A percentile compares a stretch with the other conserved stretches of the same genome.
phyloP scores from a whole-genome alignment of 2,329 filamentous ascomycete species.

The Penicillium brasilianum region DNA sequence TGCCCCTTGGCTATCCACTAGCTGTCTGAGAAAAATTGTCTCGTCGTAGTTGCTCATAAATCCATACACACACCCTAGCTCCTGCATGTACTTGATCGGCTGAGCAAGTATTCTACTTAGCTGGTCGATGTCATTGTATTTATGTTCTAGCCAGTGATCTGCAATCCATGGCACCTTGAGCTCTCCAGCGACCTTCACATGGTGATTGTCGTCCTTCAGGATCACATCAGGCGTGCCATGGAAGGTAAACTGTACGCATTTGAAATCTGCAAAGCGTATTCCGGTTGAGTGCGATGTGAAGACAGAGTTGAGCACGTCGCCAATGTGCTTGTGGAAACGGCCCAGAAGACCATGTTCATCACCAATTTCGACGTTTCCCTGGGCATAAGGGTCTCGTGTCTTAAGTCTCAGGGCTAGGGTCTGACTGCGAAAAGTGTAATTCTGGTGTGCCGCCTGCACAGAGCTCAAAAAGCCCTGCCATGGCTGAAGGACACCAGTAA shows the following conservation, averaged over 20 bases:
- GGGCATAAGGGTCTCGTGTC: not conserved
- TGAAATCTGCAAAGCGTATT: conserved; percentile 1
- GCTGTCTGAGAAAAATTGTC: conserved; percentile 1
- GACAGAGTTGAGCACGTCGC: not conserved
- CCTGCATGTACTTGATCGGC: not conserved
- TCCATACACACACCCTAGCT: not conserved
- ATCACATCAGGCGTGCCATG: conserved; percentile 8
- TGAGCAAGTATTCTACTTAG: not conserved
- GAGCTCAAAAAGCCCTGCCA: not conserved
- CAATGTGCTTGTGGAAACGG: conserved; percentile 5
- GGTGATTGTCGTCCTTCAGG: conserved; percentile 7
- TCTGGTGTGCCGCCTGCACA: not conserved
- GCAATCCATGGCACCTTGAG: conserved; percentile 2
- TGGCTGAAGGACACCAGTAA: not conserved
- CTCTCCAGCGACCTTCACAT: conserved; percentile 6
- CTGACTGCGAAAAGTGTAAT: not conserved
- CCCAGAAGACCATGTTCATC: conserved; percentile 5
- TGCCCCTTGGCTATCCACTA: not conserved
- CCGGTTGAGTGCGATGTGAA: not conserved
- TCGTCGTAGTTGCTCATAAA: not conserved
- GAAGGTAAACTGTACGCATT: not conserved
- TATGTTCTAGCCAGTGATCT: not conserved
- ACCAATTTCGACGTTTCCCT: conserved; percentile 4
- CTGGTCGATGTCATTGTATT: not conserved
- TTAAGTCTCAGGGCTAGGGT: not conserved